Evolutionary conservation across 495 filamentous ascomycete species (phyloP), one percentile per base, ranked within the genome.

Genomic region (Coniosporium apollinis): DNA sequence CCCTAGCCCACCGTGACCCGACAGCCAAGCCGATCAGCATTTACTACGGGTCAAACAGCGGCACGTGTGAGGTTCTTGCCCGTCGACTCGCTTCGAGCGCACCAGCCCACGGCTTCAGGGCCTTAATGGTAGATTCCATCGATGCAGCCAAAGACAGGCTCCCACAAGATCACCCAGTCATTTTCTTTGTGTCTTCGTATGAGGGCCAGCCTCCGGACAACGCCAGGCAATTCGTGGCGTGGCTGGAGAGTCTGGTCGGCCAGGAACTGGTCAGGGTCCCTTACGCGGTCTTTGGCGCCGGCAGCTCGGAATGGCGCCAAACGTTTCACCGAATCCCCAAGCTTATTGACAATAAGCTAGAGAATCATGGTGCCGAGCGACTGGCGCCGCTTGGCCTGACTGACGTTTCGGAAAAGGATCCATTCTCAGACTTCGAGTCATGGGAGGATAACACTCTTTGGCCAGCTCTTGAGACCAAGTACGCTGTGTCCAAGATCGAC

Each of bases 151-250:
- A 67, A 22, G 62, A 69, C 22, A 72, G 65, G 3, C 50, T 85
- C 7, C 70, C 76, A 4, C 72, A 61, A 37, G 63, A 65, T 7
- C 60, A 66, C 5, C 77, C 78, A 0, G 67, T 80, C 0, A 52
- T 79, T 15, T 65, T 84, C 34, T 64, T 84, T 40, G 72, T 74
- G 3, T 67, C 77, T 1, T 76, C 72, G 3, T 86, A 82, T 36
- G 80, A 86, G 42, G 80, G 80, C 4, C 60, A 79, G 37, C 78
- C 80, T 0, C 70, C 79, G 0, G 76, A 84, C 37, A 84, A 86
- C 34, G 80, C 79, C 0, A 62, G 61, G 1, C 66, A 71, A 33
- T 86, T 84, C 45, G 64, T 74, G 25, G 57, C 65, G 24, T 86
- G 78, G 79, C 34, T 82, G 1, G 55, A 64, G 35, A 55, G 43